Conservation (phyloP, 2,329 filamentous ascomycete genomes). For the Rutstroemia sp. region DNA sequence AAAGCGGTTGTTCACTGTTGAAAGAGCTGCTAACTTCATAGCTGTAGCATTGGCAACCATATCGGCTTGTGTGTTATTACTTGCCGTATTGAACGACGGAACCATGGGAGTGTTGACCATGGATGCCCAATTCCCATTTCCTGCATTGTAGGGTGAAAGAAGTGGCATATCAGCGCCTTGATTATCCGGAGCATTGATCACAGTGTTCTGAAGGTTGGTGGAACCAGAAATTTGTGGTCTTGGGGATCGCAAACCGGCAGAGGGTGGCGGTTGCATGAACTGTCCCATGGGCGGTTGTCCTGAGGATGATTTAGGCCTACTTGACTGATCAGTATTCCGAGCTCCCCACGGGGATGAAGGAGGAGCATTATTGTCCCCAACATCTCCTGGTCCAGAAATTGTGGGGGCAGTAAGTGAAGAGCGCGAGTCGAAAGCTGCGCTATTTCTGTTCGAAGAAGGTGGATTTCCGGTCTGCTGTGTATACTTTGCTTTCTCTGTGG, state of each 20-base stretch:
- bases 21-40: constrained; percentile 96
- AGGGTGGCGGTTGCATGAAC: constrained; percentile 75
- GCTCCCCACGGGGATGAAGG: constrained; percentile 76
- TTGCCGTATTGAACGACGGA: constrained; percentile 63
- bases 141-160: constrained; percentile 73
- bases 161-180: constrained; percentile 66
- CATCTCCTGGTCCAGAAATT: constrained; percentile 63
- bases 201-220: constrained; percentile 74
- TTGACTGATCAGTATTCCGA: constrained; percentile 41
- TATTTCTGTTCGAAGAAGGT: constrained; percentile 89
- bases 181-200: constrained; percentile 65
- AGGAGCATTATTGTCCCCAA: constrained; percentile 50
- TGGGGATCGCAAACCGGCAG: constrained; percentile 71
- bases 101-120: constrained; percentile 98
- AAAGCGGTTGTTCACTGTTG: constrained; percentile 97
- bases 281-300: constrained; percentile 87
- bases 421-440: constrained; percentile 69
- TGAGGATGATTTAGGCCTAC: constrained; percentile 70
- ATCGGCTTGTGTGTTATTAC: constrained; percentile 64
- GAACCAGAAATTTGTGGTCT: constrained; percentile 55
- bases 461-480: constrained; percentile 89
- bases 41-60: constrained; percentile 98
- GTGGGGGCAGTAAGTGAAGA: constrained; percentile 64
- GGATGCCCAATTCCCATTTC: constrained; percentile 93
- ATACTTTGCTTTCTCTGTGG: constrained; percentile 95